Evolutionary conservation across 805 yeast genomes (phyloP).

Genomic region (Zygosaccharomyces siamensis): DNA sequence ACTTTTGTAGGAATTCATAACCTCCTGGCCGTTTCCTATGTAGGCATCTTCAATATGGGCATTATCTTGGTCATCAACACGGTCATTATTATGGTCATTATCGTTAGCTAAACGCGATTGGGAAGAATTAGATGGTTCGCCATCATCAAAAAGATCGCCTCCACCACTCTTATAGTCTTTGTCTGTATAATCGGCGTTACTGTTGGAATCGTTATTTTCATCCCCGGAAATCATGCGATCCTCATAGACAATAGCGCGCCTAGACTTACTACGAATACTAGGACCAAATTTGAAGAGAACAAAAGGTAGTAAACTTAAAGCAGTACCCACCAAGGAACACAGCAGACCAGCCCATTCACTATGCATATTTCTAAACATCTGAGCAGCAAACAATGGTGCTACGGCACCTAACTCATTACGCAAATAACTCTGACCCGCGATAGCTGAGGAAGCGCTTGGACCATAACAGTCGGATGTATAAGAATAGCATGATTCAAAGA

Average conservation of each 20-base stretch:
- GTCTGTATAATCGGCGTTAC: not conserved
- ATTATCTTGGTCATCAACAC: not conserved
- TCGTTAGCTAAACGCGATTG: slow-evolving; percentile 1
- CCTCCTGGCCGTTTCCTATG: not conserved
- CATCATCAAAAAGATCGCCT: slow-evolving; percentile 5
- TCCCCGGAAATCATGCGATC: not conserved
- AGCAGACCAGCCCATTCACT: slow-evolving; percentile 3
- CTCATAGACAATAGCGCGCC: slow-evolving; percentile 2
- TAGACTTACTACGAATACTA: slow-evolving; percentile 1
- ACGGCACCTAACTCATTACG: slow-evolving; percentile 6
- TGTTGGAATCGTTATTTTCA: not conserved
- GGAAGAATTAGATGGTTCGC: slow-evolving; percentile 7
- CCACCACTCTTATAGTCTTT: not conserved
- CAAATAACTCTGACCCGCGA: slow-evolving; percentile 3
- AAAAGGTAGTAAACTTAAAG: not conserved
- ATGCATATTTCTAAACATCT: slow-evolving; percentile 2
- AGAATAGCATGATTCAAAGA: slow-evolving; percentile 4
- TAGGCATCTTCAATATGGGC: not conserved
- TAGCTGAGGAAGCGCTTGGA: slow-evolving; percentile 4
- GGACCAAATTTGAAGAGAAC: slow-evolving; percentile 4
- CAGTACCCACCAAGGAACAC: slow-evolving; percentile 2
- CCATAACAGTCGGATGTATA: slow-evolving; percentile 5
- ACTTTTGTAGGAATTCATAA: not conserved
- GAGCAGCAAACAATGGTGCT: slow-evolving; percentile 1
- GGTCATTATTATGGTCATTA: not conserved